Percentiles rank a stretch among this genome's conserved stretches.
Conservation (phyloP, 176 grass and related monocot genomes). For the Tuctoria greenei region DNA sequence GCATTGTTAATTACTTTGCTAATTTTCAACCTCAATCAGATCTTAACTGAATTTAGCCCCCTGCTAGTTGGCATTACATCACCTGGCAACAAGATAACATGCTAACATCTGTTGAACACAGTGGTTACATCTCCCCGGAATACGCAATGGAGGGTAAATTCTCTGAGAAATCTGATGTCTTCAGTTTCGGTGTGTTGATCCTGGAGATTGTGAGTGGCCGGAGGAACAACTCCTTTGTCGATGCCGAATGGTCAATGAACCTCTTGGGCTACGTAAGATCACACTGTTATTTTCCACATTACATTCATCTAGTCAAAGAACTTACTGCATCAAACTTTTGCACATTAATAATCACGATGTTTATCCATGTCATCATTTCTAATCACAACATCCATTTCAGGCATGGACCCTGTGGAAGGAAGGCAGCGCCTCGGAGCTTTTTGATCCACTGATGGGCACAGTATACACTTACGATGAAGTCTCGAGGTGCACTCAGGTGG, state of each 20-base stretch:
- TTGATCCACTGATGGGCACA: constrained; percentile 59
- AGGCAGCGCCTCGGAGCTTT: constrained; percentile 34
- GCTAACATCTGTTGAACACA: constrained; percentile 32
- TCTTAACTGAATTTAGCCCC: neutral
- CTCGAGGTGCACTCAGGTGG: too few relatives aligned
- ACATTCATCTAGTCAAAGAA: neutral
- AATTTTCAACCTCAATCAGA: neutral
- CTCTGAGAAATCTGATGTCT: too few relatives aligned
- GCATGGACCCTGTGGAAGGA: constrained; percentile 69
- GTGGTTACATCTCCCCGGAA: too few relatives aligned
- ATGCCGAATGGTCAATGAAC: constrained; percentile 67
- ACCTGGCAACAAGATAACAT: neutral
- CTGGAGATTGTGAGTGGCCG: too few relatives aligned
- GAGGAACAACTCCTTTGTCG: too few relatives aligned
- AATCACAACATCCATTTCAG: constrained; percentile 32
- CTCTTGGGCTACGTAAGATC: constrained; percentile 71
- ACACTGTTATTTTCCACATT: neutral
- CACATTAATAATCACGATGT: neutral
- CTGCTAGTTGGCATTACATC: neutral
- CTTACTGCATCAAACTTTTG: neutral
- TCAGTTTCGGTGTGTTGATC: too few relatives aligned
- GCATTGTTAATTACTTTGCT: neutral
- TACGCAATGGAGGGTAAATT: too few relatives aligned
- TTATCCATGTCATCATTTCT: neutral
- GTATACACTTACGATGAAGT: too few relatives aligned